Evolutionary conservation across 805 yeast genomes (phyloP).

Genomic region (Torulaspora microellipsoides): DNA sequence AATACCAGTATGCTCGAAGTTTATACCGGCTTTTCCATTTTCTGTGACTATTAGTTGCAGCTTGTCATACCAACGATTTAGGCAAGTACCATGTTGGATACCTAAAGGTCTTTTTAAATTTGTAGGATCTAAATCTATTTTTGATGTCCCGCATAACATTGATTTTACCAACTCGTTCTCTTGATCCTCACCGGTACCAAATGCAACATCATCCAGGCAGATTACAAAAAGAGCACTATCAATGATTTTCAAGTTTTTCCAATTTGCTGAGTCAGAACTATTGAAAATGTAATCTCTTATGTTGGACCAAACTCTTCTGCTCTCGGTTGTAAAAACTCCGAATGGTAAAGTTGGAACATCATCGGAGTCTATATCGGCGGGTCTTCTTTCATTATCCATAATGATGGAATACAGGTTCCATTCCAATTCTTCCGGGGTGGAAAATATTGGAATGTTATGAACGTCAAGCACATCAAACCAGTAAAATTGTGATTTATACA

Average conservation of each 20-base stretch:
- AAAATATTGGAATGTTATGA: slow-evolving; percentile 61
- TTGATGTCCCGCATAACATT: slow-evolving; percentile 82
- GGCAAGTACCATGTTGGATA: slow-evolving; percentile 88
- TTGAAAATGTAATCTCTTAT: slow-evolving; percentile 51
- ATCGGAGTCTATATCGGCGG: slow-evolving; percentile 30
- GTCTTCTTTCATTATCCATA: slow-evolving; percentile 56
- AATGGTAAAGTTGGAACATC: slow-evolving; percentile 80
- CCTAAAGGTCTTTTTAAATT: slow-evolving; percentile 40
- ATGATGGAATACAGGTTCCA: slow-evolving; percentile 72
- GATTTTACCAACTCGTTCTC: slow-evolving; percentile 68
- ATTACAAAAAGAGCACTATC: slow-evolving; percentile 81
- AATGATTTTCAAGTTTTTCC: slow-evolving; percentile 65
- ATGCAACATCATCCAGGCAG: slow-evolving; percentile 72
- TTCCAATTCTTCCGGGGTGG: slow-evolving; percentile 65
- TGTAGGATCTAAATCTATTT: slow-evolving; percentile 48
- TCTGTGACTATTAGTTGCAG: slow-evolving; percentile 80
- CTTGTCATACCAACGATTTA: slow-evolving; percentile 94
- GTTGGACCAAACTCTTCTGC: slow-evolving; percentile 81
- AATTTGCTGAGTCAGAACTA: slow-evolving; percentile 46
- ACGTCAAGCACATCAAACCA: slow-evolving; percentile 91
- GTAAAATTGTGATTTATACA: slow-evolving; percentile 83
- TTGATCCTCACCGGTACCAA: slow-evolving; percentile 43
- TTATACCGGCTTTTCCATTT: slow-evolving; percentile 89
- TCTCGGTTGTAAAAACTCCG: slow-evolving; percentile 88
- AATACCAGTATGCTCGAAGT: slow-evolving; percentile 91